Evolutionary conservation across 495 filamentous ascomycete species (phyloP), one percentile per base, ranked within the genome.

Genomic region (Penicillium canariense): DNA sequence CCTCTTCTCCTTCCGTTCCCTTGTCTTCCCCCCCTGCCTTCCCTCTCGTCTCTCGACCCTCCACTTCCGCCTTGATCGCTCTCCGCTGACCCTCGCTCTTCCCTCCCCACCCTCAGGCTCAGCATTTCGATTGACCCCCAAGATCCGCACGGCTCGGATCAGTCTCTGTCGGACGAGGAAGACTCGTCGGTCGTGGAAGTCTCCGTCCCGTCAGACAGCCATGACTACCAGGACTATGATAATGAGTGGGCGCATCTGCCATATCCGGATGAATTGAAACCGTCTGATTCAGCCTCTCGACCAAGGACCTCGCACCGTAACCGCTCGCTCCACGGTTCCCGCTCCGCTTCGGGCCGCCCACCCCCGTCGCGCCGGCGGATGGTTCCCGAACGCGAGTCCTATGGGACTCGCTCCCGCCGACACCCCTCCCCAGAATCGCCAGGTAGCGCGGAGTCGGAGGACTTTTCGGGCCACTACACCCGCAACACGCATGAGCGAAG

Each of bases 251-350:
- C 77, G 54, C 63, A 73, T 50, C 54, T 77, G 49, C 46, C 74
- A 52, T 79, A 79, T 56, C 76, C 75, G 53, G 86, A 85, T 63
- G 89, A 92, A 60, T 71, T 94, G 60, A 84, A 87, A 47, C 87
- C 89, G 20, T 88, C 85, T 31, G 90, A 95, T 74, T 92, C 89
- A n/a, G 89, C 89, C 25, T 93, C 84, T 57, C 76, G 83, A 54
- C 79, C 82, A 53, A 77, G 81, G 45, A 80, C 79, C 40, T 75
- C 77, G 20, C 72, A 76, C 58, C 78, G 72, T 45, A 70, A 68
- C 50, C 66, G 68, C 48, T 61, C 66, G 47, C 59, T 66, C 56
- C 71, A 70, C 67, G 68, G 70, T 54, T 74, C 77, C 15, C 73
- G 68, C 40, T 75, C 73, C 36, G 68, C 64, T 54, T 70, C 74